Evolutionary conservation across 805 yeast species (phyloP), one percentile per base, ranked within the genome.

Genomic region (Metschnikowia orientalis): DNA sequence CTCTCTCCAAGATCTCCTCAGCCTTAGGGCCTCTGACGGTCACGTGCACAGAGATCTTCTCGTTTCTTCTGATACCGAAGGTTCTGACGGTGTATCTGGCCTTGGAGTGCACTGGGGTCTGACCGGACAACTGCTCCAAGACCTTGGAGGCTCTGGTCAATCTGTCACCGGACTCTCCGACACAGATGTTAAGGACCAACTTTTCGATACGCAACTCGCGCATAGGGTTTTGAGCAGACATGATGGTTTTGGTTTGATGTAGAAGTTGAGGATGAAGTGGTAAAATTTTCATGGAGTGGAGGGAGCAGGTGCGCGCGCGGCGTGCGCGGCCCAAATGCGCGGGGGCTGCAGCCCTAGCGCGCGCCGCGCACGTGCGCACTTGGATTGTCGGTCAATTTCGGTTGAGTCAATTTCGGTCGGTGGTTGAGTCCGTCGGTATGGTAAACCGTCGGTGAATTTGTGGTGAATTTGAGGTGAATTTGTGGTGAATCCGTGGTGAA

Each of bases 91-190:
- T 92, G 87, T 92, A 92, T 79, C 98, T 86, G 62, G 98, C 98
- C 83, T 92, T 92, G 61, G 97, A 89, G 73, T 86, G 96, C 60
- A 92, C 98, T 71, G 98, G 98, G 63, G 98, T 92, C 79, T 92
- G 98, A 89, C 98, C 98, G 58, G 97, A 90, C 63, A 92, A 84
- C 79, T 92, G 98, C 79, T 92, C 98, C 68, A 92, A 81, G 63
- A 92, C 98, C 81, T 92, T 92, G 68, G 98, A 92, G 61, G 98
- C 98, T 85, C 98, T 90, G 79, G 98, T 92, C 73, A 92, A 87
- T 83, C 97, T 85, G 75, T 92, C 98, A 81, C 98, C 98, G 73
- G 97, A 89, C 78, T 92, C 98, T 79, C 98, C 98, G 73, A 92
- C 98, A 75, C 95, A 89, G 77, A 92, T 92, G 92, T 92, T 92